phyloP scores from a whole-genome alignment of 768 basidiomycete genomes.

The Suillus luteus region DNA sequence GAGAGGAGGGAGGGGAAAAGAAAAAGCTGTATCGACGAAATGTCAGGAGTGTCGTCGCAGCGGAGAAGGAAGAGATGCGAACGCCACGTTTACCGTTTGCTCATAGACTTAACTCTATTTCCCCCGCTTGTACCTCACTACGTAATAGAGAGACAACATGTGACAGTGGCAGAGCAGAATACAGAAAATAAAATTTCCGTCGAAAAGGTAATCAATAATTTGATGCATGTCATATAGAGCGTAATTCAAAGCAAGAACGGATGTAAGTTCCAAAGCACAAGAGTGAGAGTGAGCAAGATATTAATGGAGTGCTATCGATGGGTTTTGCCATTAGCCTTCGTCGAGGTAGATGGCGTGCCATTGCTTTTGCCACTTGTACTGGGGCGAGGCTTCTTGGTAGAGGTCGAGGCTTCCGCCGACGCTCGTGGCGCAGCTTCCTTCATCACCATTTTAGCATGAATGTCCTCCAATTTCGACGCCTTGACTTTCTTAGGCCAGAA shows the following conservation, averaged over 20 bases:
- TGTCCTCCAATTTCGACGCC: constrained; percentile 90
- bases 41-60: too few species aligned
- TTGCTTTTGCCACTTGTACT: constrained; percentile 53
- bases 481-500: constrained; percentile 99
- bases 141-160: too few species aligned
- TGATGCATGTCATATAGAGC: neutral
- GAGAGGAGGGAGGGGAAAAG: too few species aligned
- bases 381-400: constrained; percentile 61
- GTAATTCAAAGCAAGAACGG: constrained; percentile 12
- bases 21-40: too few species aligned
- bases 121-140: too few species aligned
- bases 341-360: constrained; percentile 47
- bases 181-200: neutral
- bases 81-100: too few species aligned
- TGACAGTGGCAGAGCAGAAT: too few species aligned
- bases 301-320: constrained; percentile 46
- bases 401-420: constrained; percentile 46
- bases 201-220: neutral
- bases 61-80: too few species aligned
- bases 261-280: constrained; percentile 18
- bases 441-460: constrained; percentile 95
- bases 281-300: constrained; percentile 9
- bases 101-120: too few species aligned
- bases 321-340: constrained; percentile 62
- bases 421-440: constrained; percentile 70